phyloP scores from a whole-genome alignment of 2,329 filamentous ascomycete species.

The Xylaria sp. region DNA sequence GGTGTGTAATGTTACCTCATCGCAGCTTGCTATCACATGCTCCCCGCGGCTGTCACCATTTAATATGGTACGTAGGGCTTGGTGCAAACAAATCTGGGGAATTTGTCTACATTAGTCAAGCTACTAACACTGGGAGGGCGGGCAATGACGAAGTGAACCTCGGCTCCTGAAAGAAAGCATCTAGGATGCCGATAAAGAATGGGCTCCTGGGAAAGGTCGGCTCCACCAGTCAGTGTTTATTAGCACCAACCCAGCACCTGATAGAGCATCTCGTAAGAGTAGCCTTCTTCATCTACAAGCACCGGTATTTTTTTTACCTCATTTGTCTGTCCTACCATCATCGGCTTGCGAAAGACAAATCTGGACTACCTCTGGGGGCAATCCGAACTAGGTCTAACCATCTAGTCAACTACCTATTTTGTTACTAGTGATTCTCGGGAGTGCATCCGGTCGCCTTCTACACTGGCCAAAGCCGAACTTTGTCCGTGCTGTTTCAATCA shows the following conservation, averaged over 20 bases:
- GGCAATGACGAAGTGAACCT: conserved; percentile 26
- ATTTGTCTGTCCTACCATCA: not conserved
- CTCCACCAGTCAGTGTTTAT: conserved; percentile 28
- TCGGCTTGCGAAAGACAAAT: not conserved
- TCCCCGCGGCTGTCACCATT: not conserved
- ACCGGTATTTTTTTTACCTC: not conserved
- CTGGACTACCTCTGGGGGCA: conserved; percentile 9
- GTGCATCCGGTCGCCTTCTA: not conserved
- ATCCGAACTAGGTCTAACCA: not conserved
- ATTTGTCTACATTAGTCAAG: not conserved
- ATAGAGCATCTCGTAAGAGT: not conserved
- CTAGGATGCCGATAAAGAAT: conserved; percentile 20
- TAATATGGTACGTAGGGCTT: not conserved
- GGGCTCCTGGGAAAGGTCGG: conserved; percentile 15
- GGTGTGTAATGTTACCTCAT: not conserved
- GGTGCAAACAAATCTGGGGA: conserved; percentile 11
- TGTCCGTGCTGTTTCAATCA: conserved; percentile 8
- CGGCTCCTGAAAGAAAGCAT: conserved; percentile 21
- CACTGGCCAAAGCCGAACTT: conserved; percentile 20
- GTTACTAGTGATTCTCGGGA: conserved; percentile 11
- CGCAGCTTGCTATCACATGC: conserved; percentile 32
- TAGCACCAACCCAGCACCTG: conserved; percentile 16
- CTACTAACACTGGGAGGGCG: not conserved
- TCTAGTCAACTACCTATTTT: conserved; percentile 3
- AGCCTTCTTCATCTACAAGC: not conserved